These are phyloP conservation scores for Ascochyta fabae DNA, from an alignment of 2,329 filamentous ascomycete species.

Conservation along the genomic window DNA sequence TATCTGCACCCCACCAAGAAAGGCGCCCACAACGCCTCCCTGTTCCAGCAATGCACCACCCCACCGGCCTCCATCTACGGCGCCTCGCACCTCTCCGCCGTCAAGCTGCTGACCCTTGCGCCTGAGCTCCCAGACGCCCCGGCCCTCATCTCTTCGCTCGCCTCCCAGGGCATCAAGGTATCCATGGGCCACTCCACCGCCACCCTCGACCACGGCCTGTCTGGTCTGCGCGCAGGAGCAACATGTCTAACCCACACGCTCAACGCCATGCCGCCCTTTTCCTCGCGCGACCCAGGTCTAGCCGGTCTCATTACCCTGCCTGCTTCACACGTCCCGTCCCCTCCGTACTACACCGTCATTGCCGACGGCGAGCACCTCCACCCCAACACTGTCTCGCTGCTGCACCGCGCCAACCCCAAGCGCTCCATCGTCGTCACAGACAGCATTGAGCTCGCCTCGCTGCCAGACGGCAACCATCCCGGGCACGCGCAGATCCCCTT, in stretches of 20 bases:
- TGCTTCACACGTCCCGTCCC: conserved; percentile 21
- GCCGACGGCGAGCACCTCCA: conserved; percentile 63
- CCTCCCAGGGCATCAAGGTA: conserved; percentile 51
- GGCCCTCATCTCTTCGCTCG: conserved; percentile 53
- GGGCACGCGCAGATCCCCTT: conserved; percentile 60
- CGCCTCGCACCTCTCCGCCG: conserved; percentile 47
- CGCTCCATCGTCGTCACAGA: conserved; percentile 62
- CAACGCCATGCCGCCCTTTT: conserved; percentile 61
- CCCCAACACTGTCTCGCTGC: conserved; percentile 56
- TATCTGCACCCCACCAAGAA: conserved; percentile 61
- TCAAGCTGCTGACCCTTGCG: conserved; percentile 61
- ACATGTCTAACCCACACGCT: conserved; percentile 61
- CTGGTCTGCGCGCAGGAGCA: conserved; percentile 57
- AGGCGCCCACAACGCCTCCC: conserved; percentile 59
- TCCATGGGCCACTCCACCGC: conserved; percentile 61
- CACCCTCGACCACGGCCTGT: conserved; percentile 54
- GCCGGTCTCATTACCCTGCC: conserved; percentile 51
- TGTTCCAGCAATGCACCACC: conserved; percentile 51
- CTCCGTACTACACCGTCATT: conserved; percentile 61
- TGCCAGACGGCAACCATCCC: conserved; percentile 59
- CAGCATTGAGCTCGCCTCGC: conserved; percentile 60
- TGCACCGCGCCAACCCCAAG: conserved; percentile 55
- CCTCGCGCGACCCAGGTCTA: conserved; percentile 60
- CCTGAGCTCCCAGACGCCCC: conserved; percentile 57
- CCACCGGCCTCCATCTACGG: conserved; percentile 55